phyloP scores from a whole-genome alignment of 2,329 filamentous ascomycete species.

The Aspergillus flavus region DNA sequence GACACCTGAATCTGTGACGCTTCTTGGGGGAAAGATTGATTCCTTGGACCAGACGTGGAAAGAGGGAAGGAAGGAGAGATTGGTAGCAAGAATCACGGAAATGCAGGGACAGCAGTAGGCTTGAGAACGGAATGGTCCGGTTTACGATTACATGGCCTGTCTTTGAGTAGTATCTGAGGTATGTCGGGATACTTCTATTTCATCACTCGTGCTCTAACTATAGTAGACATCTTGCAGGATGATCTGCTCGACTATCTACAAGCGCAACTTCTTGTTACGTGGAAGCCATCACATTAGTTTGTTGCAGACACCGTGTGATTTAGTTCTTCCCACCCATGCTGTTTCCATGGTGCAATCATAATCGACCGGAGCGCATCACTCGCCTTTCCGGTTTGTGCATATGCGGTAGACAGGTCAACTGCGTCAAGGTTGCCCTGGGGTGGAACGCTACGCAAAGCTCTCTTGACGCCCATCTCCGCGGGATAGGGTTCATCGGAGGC shows the following conservation, averaged over 20 bases:
- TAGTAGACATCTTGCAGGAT: background rate
- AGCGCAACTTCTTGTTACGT: background rate
- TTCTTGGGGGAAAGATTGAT: constrained; percentile 89
- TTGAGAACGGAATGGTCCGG: background rate
- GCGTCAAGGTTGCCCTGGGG: constrained; percentile 70
- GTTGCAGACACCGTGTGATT: constrained; percentile 30
- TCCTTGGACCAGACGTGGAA: constrained; percentile 77
- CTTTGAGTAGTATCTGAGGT: background rate
- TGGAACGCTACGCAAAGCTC: constrained; percentile 74
- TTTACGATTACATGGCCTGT: background rate
- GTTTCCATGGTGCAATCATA: constrained; percentile 79
- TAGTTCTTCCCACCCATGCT: constrained; percentile 62
- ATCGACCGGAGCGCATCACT: constrained; percentile 77
- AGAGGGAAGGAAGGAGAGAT: constrained; percentile 67
- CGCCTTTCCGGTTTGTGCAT: constrained; percentile 70
- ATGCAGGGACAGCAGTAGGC: constrained; percentile 16
- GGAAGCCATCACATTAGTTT: constrained; percentile 12
- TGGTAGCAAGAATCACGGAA: constrained; percentile 63
- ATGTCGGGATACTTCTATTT: constrained; percentile 1
- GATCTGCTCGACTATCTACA: constrained; percentile 1
- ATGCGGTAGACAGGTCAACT: constrained; percentile 70
- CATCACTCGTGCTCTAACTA: constrained; percentile 2
- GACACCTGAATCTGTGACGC: constrained; percentile 65
- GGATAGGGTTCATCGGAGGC: constrained; percentile 56
- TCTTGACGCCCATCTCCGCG: constrained; percentile 78